Evolutionary conservation across 441 rosid genomes (phyloP), one percentile per base, ranked within the genome.

Genomic region (Croton laevigatus): DNA sequence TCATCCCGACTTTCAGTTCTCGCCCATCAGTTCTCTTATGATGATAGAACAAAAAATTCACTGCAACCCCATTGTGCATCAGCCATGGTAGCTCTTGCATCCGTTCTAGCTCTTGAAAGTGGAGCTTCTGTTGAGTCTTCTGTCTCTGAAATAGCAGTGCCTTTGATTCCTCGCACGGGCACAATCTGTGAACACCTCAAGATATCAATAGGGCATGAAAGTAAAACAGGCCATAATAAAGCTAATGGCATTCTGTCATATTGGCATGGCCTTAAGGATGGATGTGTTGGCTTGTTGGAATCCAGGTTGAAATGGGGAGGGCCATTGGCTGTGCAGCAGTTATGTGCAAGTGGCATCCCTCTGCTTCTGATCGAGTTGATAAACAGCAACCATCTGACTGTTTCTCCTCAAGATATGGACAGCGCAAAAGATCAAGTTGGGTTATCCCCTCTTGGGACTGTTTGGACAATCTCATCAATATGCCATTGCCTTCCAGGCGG

Each of bases 241-340:
- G 65, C 68, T 45, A 81, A 71, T 64, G 76, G 78, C 49, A 57
- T 72, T 71, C 83, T 93, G 52, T 91, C 97, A 77, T 88, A 82
- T 65, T 91, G 98, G 97, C 94, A 93, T 71, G 98, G 98, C 68
- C 81, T 88, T 68, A 83, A 84, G 72, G 99, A 95, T 86, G 99
- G 98, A 69, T 93, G 94, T 80, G 91, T 91, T 72, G 97, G 98
- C 73, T 85, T 95, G 83, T 65, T 95, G 81, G 97, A 95, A 83
- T 83, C 90, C 66, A 91, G 89, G 71, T 64, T 95, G 79, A 93
- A 82, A 74, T 85, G 87, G 92, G 97, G 95, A 82, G 97, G 97
- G 71, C 96, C 91, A 55, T 78, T 89, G 75, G 90, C 93, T 49
- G 92, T 89, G 62, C 93, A 87, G 75, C 97, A 91, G 84, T 78